phyloP scores from a whole-genome alignment of 495 filamentous ascomycete species.

The Melanomma pulvis-pyrius region DNA sequence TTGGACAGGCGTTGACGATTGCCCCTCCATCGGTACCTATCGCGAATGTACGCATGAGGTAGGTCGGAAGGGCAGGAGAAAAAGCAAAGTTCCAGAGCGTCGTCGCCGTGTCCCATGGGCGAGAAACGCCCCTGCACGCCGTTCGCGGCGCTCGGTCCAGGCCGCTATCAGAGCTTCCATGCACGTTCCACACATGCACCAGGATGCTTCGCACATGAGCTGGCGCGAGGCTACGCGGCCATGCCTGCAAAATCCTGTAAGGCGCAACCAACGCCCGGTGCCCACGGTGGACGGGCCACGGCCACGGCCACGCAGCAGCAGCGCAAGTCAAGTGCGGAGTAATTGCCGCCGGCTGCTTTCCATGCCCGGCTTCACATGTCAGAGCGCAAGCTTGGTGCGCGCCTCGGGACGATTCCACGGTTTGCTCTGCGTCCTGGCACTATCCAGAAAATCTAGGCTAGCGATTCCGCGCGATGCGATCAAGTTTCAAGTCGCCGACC shows the following conservation, averaged over 20 bases:
- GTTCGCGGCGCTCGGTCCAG: neutral
- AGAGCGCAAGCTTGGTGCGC: neutral
- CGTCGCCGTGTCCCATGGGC: neutral
- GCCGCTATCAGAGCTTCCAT: neutral
- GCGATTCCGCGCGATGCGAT: neutral
- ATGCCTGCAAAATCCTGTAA: neutral
- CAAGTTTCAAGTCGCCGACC: neutral
- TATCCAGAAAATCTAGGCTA: too few species aligned
- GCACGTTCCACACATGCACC: neutral
- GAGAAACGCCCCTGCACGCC: neutral
- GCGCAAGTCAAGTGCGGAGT: slow-evolving; percentile 1
- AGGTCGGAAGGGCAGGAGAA: too few species aligned
- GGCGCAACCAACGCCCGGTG: neutral
- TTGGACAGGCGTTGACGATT: too few species aligned
- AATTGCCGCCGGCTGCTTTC: neutral
- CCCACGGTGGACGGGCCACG: too few species aligned
- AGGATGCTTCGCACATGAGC: too few species aligned
- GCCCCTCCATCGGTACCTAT: too few species aligned
- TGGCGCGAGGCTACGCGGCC: too few species aligned
- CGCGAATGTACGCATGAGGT: too few species aligned
- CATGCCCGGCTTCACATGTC: slow-evolving; percentile 1
- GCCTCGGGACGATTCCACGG: too few species aligned
- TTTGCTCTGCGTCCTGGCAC: too few species aligned
- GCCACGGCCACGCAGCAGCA: too few species aligned
- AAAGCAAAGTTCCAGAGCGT: too few species aligned